Percentiles rank a stretch among this genome's conserved stretches.
Conservation (phyloP, 345 rosid genomes). For the Gossypium stocksii region DNA sequence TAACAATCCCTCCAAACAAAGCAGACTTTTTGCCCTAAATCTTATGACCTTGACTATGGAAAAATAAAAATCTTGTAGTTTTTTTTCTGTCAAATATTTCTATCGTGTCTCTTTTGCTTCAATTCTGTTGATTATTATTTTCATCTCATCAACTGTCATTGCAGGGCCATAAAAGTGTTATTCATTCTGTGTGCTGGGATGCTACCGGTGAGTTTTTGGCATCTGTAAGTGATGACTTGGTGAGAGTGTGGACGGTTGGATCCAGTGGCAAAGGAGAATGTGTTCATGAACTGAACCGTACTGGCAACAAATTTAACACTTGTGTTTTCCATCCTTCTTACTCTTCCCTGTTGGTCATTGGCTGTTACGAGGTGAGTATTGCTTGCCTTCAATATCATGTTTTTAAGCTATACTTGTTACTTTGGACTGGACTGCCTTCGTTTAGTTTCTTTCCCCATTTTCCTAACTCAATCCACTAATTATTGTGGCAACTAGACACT, state of each 20-base stretch:
- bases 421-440: background rate
- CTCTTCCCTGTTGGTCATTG: conserved; percentile 47
- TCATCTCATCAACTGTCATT: conserved; percentile 8
- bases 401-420: background rate
- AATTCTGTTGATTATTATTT: background rate
- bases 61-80: background rate
- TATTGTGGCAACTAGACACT: conserved; percentile 12
- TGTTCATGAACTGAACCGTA: conserved; percentile 42
- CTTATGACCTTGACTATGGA: background rate
- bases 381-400: background rate
- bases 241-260: conserved; percentile 55
- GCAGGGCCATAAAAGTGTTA: conserved; percentile 51
- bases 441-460: background rate
- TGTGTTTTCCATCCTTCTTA: conserved; percentile 51
- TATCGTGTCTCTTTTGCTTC: background rate
- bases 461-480: background rate
- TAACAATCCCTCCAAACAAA: background rate
- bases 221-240: conserved; percentile 61
- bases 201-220: conserved; percentile 52
- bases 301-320: conserved; percentile 39
- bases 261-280: conserved; percentile 44
- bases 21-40: background rate
- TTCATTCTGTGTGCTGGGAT: conserved; percentile 61
- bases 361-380: conserved; percentile 52
- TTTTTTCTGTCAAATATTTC: background rate